Percentiles rank a stretch among this genome's conserved stretches.
These are phyloP conservation scores for Boechera stricta DNA, from an alignment of 345 rosid genomes.

Conservation along the genomic window DNA sequence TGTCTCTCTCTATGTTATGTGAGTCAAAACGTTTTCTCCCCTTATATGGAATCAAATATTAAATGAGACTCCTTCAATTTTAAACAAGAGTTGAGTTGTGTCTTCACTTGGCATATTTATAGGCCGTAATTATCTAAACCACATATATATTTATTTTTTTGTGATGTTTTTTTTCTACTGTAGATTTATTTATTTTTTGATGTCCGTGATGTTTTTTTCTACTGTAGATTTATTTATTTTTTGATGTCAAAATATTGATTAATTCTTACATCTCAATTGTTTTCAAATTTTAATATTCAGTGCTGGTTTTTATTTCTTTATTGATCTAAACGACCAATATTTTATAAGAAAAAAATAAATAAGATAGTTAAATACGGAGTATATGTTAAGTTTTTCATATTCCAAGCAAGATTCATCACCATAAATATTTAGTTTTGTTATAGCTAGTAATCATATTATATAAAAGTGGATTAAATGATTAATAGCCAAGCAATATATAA, in stretches of 20 bases:
- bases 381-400: background rate
- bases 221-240: background rate
- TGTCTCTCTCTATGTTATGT: background rate
- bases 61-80: background rate
- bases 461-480: no score
- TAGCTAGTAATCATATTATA: no score
- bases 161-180: background rate
- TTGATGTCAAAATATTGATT: background rate
- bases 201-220: background rate
- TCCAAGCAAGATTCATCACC: background rate
- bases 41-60: background rate
- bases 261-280: background rate
- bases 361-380: no score
- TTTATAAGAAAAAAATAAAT: no score
- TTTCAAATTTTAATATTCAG: background rate
- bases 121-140: background rate
- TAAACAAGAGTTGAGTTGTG: background rate
- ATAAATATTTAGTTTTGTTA: background rate
- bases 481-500: no score
- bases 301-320: no score
- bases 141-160: no score
- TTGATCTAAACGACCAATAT: background rate
- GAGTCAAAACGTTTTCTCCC: constrained; percentile 16
- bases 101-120: background rate
- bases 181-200: no score